phyloP scores from a whole-genome alignment of 495 filamentous ascomycete genomes.

The Oleoguttula mirabilis region DNA sequence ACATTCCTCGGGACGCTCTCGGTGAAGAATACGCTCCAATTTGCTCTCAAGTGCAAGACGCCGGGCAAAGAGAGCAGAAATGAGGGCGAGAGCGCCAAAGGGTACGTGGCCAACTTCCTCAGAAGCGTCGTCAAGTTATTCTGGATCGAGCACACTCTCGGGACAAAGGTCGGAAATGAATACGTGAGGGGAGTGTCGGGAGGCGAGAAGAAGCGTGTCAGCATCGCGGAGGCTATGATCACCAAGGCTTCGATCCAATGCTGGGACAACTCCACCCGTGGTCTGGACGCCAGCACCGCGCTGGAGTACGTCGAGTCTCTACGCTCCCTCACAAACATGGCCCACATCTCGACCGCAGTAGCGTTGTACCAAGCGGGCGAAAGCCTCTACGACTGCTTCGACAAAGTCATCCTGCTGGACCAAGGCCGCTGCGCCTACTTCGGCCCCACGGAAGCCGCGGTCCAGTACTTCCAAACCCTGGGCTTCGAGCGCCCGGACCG shows the following conservation, averaged over 20 bases:
- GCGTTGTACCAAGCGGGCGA: slow-evolving; percentile 65
- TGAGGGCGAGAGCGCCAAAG: slow-evolving; percentile 41
- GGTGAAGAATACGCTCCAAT: slow-evolving; percentile 56
- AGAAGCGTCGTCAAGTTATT: slow-evolving; percentile 63
- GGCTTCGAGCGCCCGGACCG: slow-evolving; percentile 48
- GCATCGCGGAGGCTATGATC: slow-evolving; percentile 56
- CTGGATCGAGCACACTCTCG: slow-evolving; percentile 58
- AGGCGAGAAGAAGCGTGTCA: slow-evolving; percentile 63
- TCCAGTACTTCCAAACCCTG: slow-evolving; percentile 37
- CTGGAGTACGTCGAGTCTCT: slow-evolving; percentile 54
- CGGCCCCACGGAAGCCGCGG: slow-evolving; percentile 23
- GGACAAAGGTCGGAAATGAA: slow-evolving; percentile 57
- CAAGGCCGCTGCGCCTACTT: slow-evolving; percentile 55
- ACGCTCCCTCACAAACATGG: slow-evolving; percentile 50
- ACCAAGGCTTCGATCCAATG: slow-evolving; percentile 52
- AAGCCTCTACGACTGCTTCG: slow-evolving; percentile 55
- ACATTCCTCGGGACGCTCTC: slow-evolving; percentile 48
- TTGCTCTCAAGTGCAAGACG: slow-evolving; percentile 35
- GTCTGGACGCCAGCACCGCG: slow-evolving; percentile 58
- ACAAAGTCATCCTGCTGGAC: slow-evolving; percentile 43
- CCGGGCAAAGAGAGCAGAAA: background rate
- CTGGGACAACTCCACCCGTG: slow-evolving; percentile 59
- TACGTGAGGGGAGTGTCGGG: slow-evolving; percentile 57
- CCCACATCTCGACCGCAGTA: slow-evolving; percentile 47
- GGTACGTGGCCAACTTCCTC: slow-evolving; percentile 57